Conservation (phyloP, 208 protist genomes). For the Trypanosomatidae sp. region DNA sequence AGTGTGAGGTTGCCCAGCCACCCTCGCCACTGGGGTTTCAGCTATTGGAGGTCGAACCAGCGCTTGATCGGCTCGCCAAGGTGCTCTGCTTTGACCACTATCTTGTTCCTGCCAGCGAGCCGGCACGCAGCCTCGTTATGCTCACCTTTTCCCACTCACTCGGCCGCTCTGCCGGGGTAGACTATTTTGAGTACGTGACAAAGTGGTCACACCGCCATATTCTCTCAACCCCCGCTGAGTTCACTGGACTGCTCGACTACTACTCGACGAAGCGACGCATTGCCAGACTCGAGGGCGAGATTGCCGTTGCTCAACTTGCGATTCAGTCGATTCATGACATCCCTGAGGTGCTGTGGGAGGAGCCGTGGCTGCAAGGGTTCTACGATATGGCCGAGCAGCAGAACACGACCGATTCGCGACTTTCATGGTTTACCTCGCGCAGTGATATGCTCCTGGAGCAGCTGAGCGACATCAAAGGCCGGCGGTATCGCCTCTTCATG, state of each 20-base stretch:
- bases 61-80: slow-evolving; percentile 50
- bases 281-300: slow-evolving; percentile 49
- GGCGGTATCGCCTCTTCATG: slow-evolving; percentile 71
- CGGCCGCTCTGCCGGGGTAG: slow-evolving; percentile 46
- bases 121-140: slow-evolving; percentile 60
- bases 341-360: slow-evolving; percentile 75
- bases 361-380: slow-evolving; percentile 64
- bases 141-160: slow-evolving; percentile 66
- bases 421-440: slow-evolving; percentile 60
- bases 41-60: slow-evolving; percentile 22
- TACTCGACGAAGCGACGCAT: slow-evolving; percentile 59
- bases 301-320: slow-evolving; percentile 54
- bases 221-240: slow-evolving; percentile 48
- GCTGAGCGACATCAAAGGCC: slow-evolving; percentile 55
- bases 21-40: slow-evolving; percentile 1
- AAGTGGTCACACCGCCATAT: slow-evolving; percentile 58
- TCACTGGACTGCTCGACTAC: slow-evolving; percentile 63
- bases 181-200: slow-evolving; percentile 71
- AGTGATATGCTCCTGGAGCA: slow-evolving; percentile 70
- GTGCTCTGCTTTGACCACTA: slow-evolving; percentile 79
- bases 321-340: slow-evolving; percentile 55
- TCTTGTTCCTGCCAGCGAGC: slow-evolving; percentile 42
- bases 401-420: slow-evolving; percentile 47
- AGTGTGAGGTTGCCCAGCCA: slow-evolving; percentile 4
- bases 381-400: slow-evolving; percentile 60